These are phyloP conservation scores for Sordariomycetes sp. DNA, from an alignment of 2,329 filamentous ascomycete genomes.

Conservation along the genomic window DNA sequence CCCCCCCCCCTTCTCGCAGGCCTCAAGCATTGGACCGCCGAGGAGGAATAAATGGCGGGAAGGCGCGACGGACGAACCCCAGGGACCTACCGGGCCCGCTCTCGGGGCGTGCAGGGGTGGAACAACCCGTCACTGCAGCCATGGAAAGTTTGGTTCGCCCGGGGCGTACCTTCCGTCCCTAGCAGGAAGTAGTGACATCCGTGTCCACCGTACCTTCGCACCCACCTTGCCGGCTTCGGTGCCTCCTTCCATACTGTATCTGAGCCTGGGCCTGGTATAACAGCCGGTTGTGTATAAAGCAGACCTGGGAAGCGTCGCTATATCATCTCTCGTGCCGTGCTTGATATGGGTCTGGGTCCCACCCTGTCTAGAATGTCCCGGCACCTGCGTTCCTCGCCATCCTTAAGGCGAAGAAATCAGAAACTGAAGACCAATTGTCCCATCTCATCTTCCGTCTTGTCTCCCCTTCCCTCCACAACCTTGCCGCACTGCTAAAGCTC, in stretches of 20 bases:
- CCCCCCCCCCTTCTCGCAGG: neutral
- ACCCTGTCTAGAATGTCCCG: neutral
- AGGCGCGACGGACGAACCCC: neutral
- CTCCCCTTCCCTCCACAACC: neutral
- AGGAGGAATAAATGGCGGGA: neutral
- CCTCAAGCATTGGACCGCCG: constrained; percentile 3
- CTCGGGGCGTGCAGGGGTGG: neutral
- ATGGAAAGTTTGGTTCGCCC: neutral
- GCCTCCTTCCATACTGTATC: neutral
- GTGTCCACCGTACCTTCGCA: neutral
- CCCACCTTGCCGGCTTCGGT: neutral
- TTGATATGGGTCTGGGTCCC: neutral
- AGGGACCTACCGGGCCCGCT: neutral
- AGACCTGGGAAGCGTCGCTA: neutral
- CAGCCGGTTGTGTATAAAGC: neutral
- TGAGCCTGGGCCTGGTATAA: neutral
- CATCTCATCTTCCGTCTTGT: neutral
- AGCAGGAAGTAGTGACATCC: neutral
- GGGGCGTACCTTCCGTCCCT: neutral
- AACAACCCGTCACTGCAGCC: neutral
- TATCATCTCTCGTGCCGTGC: neutral
- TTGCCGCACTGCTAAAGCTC: too few relatives aligned
- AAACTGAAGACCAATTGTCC: neutral
- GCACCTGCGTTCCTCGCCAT: neutral
- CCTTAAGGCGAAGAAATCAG: neutral